These are phyloP conservation scores for Flaveria linearis DNA, from an alignment of 129 eudicot species.

Conservation along the genomic window DNA sequence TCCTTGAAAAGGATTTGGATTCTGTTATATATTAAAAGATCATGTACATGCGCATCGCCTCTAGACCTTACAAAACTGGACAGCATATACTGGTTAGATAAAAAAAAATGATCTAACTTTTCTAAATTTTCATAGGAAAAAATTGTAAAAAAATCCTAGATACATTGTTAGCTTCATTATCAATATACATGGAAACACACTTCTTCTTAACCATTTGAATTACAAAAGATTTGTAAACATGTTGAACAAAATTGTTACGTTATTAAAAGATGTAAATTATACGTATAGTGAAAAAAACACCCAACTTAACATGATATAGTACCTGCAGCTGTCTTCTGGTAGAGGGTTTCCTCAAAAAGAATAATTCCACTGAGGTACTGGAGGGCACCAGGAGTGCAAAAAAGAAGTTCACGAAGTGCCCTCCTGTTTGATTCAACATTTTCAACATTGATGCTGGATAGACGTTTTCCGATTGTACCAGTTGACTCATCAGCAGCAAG, in stretches of 20 bases:
- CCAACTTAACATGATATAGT: neutral
- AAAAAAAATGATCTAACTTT: too few species aligned
- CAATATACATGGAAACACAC: neutral
- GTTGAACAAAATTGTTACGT: too few species aligned
- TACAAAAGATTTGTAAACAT: too few species aligned
- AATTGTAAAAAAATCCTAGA: too few species aligned
- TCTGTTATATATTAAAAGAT: too few species aligned
- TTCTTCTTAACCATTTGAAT: too few species aligned
- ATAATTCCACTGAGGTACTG: constrained; percentile 24
- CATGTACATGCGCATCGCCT: too few species aligned
- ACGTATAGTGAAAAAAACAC: neutral
- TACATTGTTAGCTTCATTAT: neutral
- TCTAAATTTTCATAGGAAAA: too few species aligned
- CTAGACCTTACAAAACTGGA: neutral
- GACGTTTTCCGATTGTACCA: constrained; percentile 18
- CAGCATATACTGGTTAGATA: neutral
- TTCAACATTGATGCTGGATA: constrained; percentile 17
- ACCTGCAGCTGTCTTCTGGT: constrained; percentile 30
- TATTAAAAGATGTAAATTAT: too few species aligned
- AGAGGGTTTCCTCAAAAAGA: constrained; percentile 20
- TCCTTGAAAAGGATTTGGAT: too few species aligned
- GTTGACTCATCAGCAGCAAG: constrained; percentile 23
- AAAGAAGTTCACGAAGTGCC: constrained; percentile 25
- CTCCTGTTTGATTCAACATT: constrained; percentile 5
- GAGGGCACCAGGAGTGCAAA: constrained; percentile 29